Base-by-base conservation (phyloP, 495 filamentous ascomycete genomes). In the Penicillium coprophilum region DNA sequence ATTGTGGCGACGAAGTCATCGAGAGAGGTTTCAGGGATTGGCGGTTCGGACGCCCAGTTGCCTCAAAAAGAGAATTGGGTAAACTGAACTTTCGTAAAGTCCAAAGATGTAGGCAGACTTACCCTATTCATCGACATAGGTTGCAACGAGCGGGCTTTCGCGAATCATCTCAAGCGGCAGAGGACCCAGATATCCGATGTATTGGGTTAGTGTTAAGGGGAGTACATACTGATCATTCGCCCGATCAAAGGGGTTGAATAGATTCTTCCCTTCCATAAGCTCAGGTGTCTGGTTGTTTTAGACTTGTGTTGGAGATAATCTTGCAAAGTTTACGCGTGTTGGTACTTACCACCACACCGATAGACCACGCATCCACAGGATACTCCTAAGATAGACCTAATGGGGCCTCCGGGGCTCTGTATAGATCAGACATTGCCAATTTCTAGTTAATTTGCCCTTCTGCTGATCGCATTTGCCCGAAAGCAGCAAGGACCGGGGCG, bases 161-260 rank as follows among this genome's bases (percentile, higher is more conserved):
- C 56, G 41, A 21, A 68, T 60, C 20, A 65, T 58, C 7, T 60
- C 12, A 13, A 64, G 43, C 27, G 65, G 65, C 20, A 59, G 62
- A 32, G 50, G 60, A 8, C 60, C 56, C 28, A 63, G 50, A 50
- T 60, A 63, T 17, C 60, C 58, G 9, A 69, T 64, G 51, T 69
- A 69, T 43, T 69, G 63, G n/a, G 60, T 58, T 38, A 69, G 60
- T 45, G 63, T 63, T 23, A 66, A 17, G 15, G 63, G 55, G 47
- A 66, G 57, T 13, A 61, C 56, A 51, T 69, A 69, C 50, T 66
- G 63, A 13, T 51, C 20, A 40, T 66, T 11, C n/a, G 47, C 55
- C 40, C 17, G 54, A 50, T 66, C 66, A 3, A 66, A 51, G 10
- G 66, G 66, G 52, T 69, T 55, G 52, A 69, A 62, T 13, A 66